Percentiles rank a stretch among this genome's conserved stretches.
phyloP scores from a whole-genome alignment of 768 basidiomycete genomes.

The Russula olivacea region DNA sequence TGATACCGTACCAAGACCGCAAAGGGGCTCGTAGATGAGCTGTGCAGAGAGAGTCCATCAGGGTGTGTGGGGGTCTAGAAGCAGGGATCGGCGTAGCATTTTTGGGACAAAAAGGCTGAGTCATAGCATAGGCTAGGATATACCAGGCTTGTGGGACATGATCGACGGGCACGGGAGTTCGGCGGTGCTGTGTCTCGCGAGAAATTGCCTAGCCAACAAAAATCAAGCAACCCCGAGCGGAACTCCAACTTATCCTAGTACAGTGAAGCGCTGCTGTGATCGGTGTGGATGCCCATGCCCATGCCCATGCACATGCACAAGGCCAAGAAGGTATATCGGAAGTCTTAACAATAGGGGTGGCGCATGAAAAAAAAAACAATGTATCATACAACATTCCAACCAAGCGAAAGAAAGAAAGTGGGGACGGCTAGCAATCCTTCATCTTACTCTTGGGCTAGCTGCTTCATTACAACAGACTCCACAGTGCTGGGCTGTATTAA shows the following conservation, averaged over 20 bases:
- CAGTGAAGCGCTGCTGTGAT: background rate
- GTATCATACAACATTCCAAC: background rate
- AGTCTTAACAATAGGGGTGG: background rate
- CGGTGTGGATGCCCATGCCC: background rate
- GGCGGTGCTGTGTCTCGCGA: background rate
- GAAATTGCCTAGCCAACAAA: too few relatives aligned
- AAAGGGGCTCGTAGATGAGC: background rate
- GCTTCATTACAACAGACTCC: constrained; percentile 7
- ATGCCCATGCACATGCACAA: background rate
- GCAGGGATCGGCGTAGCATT: background rate
- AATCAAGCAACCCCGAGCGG: background rate
- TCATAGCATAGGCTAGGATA: background rate
- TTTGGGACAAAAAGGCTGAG: background rate
- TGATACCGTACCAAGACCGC: too few relatives aligned
- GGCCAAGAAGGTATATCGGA: background rate
- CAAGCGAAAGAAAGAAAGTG: background rate
- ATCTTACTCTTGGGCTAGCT: background rate
- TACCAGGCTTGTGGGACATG: background rate
- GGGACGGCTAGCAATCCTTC: background rate
- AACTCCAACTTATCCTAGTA: background rate
- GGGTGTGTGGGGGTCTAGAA: background rate
- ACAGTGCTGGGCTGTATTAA: background rate
- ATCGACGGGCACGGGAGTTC: background rate
- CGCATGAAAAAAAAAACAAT: background rate
- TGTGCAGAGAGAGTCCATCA: background rate